These are phyloP conservation scores for Aspergillus ustus DNA, from an alignment of 2,329 filamentous ascomycete species.

Conservation along the genomic window DNA sequence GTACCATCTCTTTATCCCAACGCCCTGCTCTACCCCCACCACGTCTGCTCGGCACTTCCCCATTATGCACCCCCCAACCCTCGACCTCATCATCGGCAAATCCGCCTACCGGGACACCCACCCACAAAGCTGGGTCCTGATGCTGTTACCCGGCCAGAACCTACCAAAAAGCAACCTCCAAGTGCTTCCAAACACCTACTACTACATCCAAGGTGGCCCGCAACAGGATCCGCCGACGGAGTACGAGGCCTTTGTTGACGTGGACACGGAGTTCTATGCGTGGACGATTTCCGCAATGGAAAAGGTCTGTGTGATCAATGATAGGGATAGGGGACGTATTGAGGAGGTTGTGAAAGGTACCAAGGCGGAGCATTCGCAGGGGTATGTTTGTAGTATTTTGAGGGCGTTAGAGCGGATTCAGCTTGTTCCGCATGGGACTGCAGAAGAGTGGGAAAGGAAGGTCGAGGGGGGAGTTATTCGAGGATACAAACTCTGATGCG, in stretches of 20 bases:
- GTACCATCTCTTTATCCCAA: no score
- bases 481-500: background rate
- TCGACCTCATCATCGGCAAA: background rate
- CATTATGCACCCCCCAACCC: background rate
- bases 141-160: background rate
- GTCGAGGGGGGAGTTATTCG: no score
- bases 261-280: background rate
- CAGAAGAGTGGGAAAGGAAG: background rate
- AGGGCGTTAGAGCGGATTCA: background rate
- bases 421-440: background rate
- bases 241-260: background rate
- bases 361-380: background rate
- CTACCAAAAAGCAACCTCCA: background rate
- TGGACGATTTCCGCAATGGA: background rate
- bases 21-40: no score
- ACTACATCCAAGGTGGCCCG: background rate
- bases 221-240: background rate
- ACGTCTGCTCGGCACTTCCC: background rate
- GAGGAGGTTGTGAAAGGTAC: background rate
- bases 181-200: background rate
- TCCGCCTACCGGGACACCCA: background rate
- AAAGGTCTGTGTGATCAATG: background rate
- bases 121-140: background rate
- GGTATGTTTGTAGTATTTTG: background rate
- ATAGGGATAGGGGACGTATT: background rate